Evolutionary conservation across 306 rosid genomes (phyloP), one percentile per base, ranked within the genome.

Genomic region (Prunus fruticosa): DNA sequence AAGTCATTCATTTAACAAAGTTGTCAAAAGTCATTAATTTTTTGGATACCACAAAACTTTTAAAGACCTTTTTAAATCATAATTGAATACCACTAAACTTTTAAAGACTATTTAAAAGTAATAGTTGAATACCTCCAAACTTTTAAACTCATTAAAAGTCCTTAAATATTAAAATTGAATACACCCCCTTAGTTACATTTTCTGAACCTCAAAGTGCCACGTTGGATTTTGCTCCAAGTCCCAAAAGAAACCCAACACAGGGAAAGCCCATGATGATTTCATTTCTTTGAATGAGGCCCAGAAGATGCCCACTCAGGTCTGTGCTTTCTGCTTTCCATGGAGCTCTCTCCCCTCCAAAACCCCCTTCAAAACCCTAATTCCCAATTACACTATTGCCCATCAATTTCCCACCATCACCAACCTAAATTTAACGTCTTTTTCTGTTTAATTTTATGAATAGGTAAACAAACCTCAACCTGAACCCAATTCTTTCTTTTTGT

Each of bases 301-400:
- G 14, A 73, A 57, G 5, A 43, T 64, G 71, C 67, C 74, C 20
- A 41, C 69, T 20, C 69, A 61, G 43, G 32, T 64, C 76, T 54
- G 69, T 51, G 47, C 69, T 64, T 34, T 63, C n/a, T 20, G 63
- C 80, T 49, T 32, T 45, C 51, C 11, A 23, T 23, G 76, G 62
- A 15, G 73, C n/a, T 61, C 53, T 11, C 30, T 27, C 30, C 56
- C 41, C 58, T 16, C 46, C 60, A 51, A 81, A 64, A 52, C 67
- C 79, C 76, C 58, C 76, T 2, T 32, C 60, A 76, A 57, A 76
- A 63, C 81, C 84, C 78, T 72, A 60, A 72, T 66, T 66, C 58
- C 75, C 62, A 45, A 71, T 43, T 54, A 2, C 57, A 18, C 41
- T 18, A 64, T 38, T 64, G 46, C 52, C 62, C 45, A 28, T 12